These are phyloP conservation scores for Dimargaris xerosporica DNA, from an alignment of 192 early-diverging fungal species.

Conservation along the genomic window DNA sequence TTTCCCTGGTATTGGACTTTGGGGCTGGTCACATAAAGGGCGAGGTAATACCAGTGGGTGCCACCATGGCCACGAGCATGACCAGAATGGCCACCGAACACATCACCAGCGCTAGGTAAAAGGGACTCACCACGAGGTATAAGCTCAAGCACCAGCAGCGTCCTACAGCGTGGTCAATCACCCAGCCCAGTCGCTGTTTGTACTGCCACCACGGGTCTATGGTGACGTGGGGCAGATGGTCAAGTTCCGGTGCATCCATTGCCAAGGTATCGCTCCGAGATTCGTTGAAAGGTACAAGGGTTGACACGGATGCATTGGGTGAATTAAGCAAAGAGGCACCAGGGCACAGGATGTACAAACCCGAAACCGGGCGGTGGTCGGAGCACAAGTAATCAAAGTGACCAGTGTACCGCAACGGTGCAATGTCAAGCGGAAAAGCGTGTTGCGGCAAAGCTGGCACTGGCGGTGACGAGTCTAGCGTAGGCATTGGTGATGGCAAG, in stretches of 20 bases:
- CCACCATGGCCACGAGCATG: background rate
- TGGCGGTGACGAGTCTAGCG: no score
- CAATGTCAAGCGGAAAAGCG: no score
- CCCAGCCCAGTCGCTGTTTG: background rate
- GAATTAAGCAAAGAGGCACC: background rate
- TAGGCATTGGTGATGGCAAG: no score
- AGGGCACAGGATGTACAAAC: background rate
- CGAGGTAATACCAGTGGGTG: no score
- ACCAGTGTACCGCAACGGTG: background rate
- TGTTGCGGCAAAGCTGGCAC: no score
- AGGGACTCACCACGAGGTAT: background rate
- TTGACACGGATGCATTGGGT: background rate
- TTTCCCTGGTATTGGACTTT: no score
- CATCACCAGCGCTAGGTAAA: background rate
- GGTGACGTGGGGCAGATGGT: background rate
- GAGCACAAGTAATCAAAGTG: constrained; percentile 6
- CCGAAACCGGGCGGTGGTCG: constrained; percentile 10
- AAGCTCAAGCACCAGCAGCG: background rate
- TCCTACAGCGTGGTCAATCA: background rate
- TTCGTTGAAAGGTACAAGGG: background rate
- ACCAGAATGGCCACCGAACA: background rate
- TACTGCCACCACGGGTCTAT: constrained; percentile 9
- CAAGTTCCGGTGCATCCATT: no score
- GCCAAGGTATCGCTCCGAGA: no score
- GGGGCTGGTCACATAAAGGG: no score